phyloP scores from a whole-genome alignment of 2,329 filamentous ascomycete genomes.

The Sphaceloma murrayae region DNA sequence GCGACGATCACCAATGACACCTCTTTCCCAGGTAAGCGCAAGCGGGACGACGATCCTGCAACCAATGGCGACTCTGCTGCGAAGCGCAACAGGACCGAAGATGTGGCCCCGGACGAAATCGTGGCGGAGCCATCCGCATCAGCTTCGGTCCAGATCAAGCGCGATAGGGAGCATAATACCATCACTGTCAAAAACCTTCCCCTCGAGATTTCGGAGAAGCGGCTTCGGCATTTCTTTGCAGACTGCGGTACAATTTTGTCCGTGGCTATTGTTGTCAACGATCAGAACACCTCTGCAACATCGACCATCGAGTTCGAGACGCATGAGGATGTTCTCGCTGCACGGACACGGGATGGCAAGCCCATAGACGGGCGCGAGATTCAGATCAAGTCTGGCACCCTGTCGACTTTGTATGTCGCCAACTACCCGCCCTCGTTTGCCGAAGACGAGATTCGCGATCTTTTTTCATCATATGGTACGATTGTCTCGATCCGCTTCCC shows the following conservation, averaged over 20 bases:
- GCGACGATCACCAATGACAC: too few species aligned
- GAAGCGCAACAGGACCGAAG: slow-evolving; percentile 57
- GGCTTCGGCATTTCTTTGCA: slow-evolving; percentile 80
- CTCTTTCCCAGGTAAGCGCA: slow-evolving; percentile 52
- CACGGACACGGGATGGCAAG: slow-evolving; percentile 72
- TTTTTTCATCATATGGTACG: slow-evolving; percentile 68
- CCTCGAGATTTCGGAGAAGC: slow-evolving; percentile 55
- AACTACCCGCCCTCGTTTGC: slow-evolving; percentile 78
- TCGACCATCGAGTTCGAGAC: slow-evolving; percentile 80
- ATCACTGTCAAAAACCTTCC: slow-evolving; percentile 75
- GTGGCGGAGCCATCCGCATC: slow-evolving; percentile 28
- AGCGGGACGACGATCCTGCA: slow-evolving; percentile 53
- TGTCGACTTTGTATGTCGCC: slow-evolving; percentile 76
- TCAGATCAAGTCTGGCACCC: slow-evolving; percentile 61
- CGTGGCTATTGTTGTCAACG: slow-evolving; percentile 57
- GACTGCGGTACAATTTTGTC: slow-evolving; percentile 79
- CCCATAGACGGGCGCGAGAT: slow-evolving; percentile 65
- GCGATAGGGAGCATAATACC: slow-evolving; percentile 84
- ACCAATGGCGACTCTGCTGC: slow-evolving; percentile 43
- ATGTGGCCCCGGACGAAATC: slow-evolving; percentile 24
- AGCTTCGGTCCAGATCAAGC: slow-evolving; percentile 44
- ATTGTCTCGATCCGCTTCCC: slow-evolving; percentile 82
- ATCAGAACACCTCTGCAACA: slow-evolving; percentile 52
- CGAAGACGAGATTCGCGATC: slow-evolving; percentile 55
- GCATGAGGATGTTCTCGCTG: slow-evolving; percentile 69